phyloP scores from a whole-genome alignment of 805 yeast genomes.

The Candida insectorum region DNA sequence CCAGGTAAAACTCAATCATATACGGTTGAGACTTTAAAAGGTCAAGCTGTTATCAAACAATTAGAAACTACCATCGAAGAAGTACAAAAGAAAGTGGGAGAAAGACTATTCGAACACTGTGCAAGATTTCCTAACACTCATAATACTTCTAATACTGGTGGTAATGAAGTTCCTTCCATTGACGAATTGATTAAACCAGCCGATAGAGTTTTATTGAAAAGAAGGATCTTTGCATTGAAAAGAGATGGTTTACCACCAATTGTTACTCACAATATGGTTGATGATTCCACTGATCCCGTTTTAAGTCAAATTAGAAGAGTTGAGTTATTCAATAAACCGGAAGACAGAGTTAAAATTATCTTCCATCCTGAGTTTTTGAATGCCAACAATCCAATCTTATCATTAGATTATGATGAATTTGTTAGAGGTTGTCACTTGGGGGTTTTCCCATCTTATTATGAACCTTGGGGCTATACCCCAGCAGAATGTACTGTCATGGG shows the following conservation, averaged over 20 bases:
- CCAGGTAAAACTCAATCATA: conserved; percentile 93
- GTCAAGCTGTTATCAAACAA: conserved; percentile 93
- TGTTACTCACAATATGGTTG: conserved; percentile 95
- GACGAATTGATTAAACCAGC: conserved; percentile 83
- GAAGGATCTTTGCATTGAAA: conserved; percentile 90
- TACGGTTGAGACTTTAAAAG: conserved; percentile 92
- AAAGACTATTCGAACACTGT: conserved; percentile 86
- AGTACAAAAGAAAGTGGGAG: conserved; percentile 82
- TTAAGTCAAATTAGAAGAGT: conserved; percentile 89
- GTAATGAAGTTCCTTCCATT: conserved; percentile 69
- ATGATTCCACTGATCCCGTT: conserved; percentile 88
- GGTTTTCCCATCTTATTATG: conserved; percentile 96
- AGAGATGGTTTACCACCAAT: conserved; percentile 89
- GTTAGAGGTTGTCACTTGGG: conserved; percentile 98
- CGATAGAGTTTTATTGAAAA: conserved; percentile 83
- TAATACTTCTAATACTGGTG: conserved; percentile 35
- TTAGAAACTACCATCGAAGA: conserved; percentile 85
- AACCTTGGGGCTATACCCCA: conserved; percentile 99
- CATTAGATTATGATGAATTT: conserved; percentile 94
- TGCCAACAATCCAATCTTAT: conserved; percentile 89
- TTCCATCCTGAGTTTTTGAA: conserved; percentile 97
- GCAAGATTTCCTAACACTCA: conserved; percentile 55
- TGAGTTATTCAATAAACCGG: conserved; percentile 82
- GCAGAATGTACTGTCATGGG: conserved; percentile 99
- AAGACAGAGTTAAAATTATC: conserved; percentile 89